phyloP scores from a whole-genome alignment of 208 protist genomes.

The Endotrypanum monterogeii region DNA sequence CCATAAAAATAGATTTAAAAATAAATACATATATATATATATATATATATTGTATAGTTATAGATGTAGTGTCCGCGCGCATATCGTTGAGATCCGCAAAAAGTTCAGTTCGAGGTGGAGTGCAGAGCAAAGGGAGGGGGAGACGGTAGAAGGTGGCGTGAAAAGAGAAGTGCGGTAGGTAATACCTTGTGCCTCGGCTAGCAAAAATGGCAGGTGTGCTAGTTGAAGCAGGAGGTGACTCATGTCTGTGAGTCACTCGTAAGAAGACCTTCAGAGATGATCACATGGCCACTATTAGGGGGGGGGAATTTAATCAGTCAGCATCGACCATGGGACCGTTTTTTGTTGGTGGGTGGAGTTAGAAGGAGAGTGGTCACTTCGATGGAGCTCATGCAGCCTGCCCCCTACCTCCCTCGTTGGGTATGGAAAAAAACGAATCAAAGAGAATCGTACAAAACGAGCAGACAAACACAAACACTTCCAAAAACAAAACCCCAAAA shows the following conservation, averaged over 20 bases:
- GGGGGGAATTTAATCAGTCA: no score
- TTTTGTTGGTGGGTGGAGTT: no score
- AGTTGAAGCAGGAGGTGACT: not conserved
- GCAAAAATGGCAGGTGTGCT: not conserved
- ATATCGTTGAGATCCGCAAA: not conserved
- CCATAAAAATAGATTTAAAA: not conserved
- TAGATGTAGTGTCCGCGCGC: not conserved
- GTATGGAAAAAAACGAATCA: no score
- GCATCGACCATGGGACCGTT: no score
- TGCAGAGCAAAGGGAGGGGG: not conserved
- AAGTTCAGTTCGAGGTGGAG: not conserved
- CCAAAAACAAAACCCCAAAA: not conserved
- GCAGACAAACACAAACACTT: not conserved
- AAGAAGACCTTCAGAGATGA: no score
- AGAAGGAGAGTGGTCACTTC: no score
- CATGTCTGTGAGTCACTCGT: not conserved
- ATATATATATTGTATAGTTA: slow-evolving; percentile 1
- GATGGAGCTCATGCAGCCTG: no score
- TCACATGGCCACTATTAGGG: no score
- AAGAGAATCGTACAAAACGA: no score
- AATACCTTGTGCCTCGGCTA: no score
- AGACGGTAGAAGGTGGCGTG: not conserved
- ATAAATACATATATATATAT: not conserved
- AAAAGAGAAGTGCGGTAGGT: not conserved
- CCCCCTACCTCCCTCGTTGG: no score